Evolutionary conservation across 139 green algal genomes (phyloP), one percentile per base, ranked within the genome.

Genomic region (Klebsormidium nitens): DNA sequence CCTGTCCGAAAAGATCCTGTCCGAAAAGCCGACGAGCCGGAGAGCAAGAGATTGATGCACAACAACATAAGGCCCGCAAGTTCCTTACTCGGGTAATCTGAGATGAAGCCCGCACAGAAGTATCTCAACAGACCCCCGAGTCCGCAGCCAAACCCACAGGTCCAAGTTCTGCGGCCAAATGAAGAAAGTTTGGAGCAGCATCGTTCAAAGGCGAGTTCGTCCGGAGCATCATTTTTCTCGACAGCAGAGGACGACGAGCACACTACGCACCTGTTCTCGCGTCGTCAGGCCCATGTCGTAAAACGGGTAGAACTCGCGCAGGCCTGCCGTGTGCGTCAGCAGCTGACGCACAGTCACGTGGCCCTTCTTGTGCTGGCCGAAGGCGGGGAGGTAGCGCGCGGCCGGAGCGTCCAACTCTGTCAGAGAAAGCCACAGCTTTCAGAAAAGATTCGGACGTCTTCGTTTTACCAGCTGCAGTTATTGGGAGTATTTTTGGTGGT

Each of bases 291-390:
- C 64, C 46, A 82, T 75, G 31, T 48, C 34, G 38, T 84, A 71
- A 38, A 83, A 83, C 23, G 56, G 71, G 52, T 83, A 78, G 40
- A 76, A 83, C 48, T 75, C 76, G 28, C 56, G 29, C 23, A 83
- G 64, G 36, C 76, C 76, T 6, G 75, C 65, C 23, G 76, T 83
- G 68, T 83, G 76, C 0, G 64, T 83, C 32, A 83, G 75, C 29
- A 83, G 75, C 56, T 83, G 81, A 0, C 75, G 64, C 31, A 83
- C 49, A 4, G 76, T 83, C 26, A 83, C 39, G 4, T 6, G 36
- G 3, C 75, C 49, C 59, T 83, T 83, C 26, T 75, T 75, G 0
- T 80, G 75, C 34, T 37, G n/a, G 23, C 38, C 75, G 52, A 83
- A 83, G 1, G 62, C 73, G 3, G 74, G 73, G 5, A 83, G 2